Evolutionary conservation across 2,329 filamentous ascomycete species (phyloP).

Genomic region (Stagonosporopsis tanaceti): DNA sequence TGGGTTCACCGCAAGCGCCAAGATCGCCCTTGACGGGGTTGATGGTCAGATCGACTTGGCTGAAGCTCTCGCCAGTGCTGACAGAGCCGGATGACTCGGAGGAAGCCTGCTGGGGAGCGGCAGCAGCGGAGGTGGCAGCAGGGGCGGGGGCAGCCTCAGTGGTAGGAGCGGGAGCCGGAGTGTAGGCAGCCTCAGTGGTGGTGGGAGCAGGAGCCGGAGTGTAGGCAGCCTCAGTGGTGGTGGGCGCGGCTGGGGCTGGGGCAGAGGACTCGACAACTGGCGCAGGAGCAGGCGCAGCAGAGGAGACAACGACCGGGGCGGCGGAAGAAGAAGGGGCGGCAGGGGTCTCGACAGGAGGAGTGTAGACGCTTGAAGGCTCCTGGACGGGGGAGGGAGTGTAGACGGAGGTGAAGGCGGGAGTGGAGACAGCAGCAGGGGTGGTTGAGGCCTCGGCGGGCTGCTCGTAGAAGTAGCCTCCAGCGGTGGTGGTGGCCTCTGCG

Average conservation of each 20-base stretch:
- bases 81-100: slow-evolving; percentile 1
- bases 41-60: slow-evolving; percentile 41
- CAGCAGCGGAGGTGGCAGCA: slow-evolving; percentile 6
- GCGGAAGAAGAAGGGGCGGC: slow-evolving; percentile 13
- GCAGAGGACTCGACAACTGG: slow-evolving; percentile 20
- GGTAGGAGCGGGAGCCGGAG: slow-evolving; percentile 13
- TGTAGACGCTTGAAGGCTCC: slow-evolving; percentile 25
- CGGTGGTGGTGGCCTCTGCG: slow-evolving; percentile 28
- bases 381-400: slow-evolving; percentile 9
- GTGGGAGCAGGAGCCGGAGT: slow-evolving; percentile 15
- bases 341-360: slow-evolving; percentile 17
- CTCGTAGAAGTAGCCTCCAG: slow-evolving; percentile 31
- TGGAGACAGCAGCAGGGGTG: slow-evolving; percentile 23
- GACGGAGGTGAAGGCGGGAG: slow-evolving; percentile 15
- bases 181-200: slow-evolving; percentile 7
- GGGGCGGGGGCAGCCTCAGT: slow-evolving; percentile 11
- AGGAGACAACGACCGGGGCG: slow-evolving; percentile 13
- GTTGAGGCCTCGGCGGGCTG: slow-evolving; percentile 29
- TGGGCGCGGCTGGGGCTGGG: slow-evolving; percentile 13
- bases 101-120: slow-evolving; percentile 9
- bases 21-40: slow-evolving; percentile 40
- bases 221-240: slow-evolving; percentile 21
- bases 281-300: slow-evolving; percentile 16
- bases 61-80: slow-evolving; percentile 20
- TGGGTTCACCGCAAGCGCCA: slow-evolving; percentile 43